Conservation (phyloP, 345 rosid genomes). For the Eucalyptus sp. region DNA sequence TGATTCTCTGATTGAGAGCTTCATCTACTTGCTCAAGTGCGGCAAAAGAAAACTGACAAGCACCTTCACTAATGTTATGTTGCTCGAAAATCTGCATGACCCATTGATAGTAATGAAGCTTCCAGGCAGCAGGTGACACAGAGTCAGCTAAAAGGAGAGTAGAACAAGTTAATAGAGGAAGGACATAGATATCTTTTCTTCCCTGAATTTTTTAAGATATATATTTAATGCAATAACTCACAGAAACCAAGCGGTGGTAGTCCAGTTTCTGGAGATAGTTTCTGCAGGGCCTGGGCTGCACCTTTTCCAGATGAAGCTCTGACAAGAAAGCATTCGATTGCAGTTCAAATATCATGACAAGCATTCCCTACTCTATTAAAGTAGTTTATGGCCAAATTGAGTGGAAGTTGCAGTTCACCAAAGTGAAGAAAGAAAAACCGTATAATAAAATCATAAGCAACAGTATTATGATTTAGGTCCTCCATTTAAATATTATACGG, state of each 20-base stretch:
- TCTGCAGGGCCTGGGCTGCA: conserved; percentile 66
- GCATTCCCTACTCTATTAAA: background rate
- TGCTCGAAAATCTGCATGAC: conserved; percentile 96
- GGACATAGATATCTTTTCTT: background rate
- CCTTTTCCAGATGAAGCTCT: conserved; percentile 94
- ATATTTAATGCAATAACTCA: conserved; percentile 18
- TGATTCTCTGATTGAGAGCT: conserved; percentile 33
- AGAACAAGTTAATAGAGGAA: background rate
- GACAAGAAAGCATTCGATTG: background rate
- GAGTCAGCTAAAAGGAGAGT: conserved; percentile 22
- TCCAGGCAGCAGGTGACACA: conserved; percentile 59
- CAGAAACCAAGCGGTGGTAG: conserved; percentile 50
- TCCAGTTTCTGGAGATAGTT: conserved; percentile 59
- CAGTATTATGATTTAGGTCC: background rate
- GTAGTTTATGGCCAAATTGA: background rate
- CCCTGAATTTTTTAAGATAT: background rate
- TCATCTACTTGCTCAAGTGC: conserved; percentile 99
- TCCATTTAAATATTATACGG: background rate
- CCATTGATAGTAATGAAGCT: conserved; percentile 96
- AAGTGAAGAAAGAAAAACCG: background rate
- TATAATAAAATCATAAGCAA: background rate
- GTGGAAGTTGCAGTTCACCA: background rate
- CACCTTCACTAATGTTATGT: conserved; percentile 77
- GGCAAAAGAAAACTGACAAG: conserved; percentile 93
- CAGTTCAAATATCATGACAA: background rate